Conservation (phyloP, 2,329 filamentous ascomycete genomes). For the Hirsutella minnesotensis region DNA sequence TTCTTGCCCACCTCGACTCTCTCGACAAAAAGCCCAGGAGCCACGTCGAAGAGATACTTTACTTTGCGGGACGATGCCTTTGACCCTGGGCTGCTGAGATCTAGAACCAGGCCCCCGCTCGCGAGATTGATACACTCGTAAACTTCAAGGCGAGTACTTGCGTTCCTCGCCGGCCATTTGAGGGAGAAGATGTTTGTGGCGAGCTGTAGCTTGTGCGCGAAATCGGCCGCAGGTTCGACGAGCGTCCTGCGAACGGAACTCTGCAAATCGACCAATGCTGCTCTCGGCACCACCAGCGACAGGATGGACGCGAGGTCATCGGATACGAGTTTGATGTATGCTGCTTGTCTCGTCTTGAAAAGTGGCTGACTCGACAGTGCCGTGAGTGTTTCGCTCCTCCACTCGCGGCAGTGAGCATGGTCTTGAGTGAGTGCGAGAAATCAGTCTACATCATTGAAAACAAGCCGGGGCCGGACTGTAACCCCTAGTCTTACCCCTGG, state of each 20-base stretch:
- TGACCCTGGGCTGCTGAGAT: conserved; percentile 11
- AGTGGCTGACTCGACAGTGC: conserved; percentile 18
- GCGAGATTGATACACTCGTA: conserved; percentile 25
- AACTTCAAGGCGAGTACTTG: conserved; percentile 21
- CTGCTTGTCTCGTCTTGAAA: conserved; percentile 17
- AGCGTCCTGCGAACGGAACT: conserved; percentile 19
- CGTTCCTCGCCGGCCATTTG: conserved; percentile 24
- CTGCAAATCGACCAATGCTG: conserved; percentile 16
- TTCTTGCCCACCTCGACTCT: conserved; percentile 21
- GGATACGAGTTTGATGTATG: conserved; percentile 16
- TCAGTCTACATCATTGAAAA: neutral
- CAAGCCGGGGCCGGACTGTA: neutral
- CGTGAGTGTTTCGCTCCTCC: conserved; percentile 24
- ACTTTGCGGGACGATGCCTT: conserved; percentile 17
- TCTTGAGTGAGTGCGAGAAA: conserved; percentile 11
- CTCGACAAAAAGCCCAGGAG: conserved; percentile 25
- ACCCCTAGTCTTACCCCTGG: conserved; percentile 4
- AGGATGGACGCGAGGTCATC: conserved; percentile 22
- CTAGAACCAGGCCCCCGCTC: conserved; percentile 15
- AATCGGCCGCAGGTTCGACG: conserved; percentile 22
- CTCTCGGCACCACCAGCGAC: conserved; percentile 16
- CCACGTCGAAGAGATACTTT: conserved; percentile 23
- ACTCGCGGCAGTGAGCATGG: conserved; percentile 21
- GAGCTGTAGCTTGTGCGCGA: conserved; percentile 23
- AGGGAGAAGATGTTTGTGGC: conserved; percentile 21